Conservation (phyloP, 768 basidiomycete species). For the Agrocybe chaxingu region DNA sequence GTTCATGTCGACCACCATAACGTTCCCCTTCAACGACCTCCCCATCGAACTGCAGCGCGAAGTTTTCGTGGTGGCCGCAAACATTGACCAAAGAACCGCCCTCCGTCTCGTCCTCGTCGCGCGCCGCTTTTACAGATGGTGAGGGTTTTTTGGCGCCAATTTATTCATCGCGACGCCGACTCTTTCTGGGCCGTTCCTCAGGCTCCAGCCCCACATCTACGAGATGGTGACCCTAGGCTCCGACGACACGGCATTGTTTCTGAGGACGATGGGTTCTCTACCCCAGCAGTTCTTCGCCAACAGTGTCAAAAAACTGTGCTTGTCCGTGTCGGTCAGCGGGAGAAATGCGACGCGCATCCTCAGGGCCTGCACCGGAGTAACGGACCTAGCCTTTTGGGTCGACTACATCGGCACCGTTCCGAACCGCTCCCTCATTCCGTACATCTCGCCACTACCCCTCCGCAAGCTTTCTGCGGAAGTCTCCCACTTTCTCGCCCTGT, state of each 20-base stretch:
- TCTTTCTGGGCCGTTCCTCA: conserved; percentile 11
- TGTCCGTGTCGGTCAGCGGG: conserved; percentile 29
- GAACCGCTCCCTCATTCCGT: conserved; percentile 14
- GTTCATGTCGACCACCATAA: conserved; percentile 13
- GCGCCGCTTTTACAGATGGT: conserved; percentile 31
- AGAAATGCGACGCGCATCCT: conserved; percentile 29
- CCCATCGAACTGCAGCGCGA: conserved; percentile 38
- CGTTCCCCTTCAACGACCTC: conserved; percentile 28
- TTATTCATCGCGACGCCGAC: conserved; percentile 1
- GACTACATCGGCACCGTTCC: conserved; percentile 23
- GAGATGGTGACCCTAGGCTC: conserved; percentile 32
- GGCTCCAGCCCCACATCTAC: conserved; percentile 39
- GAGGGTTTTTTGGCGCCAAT: conserved; percentile 10
- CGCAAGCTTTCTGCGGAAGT: conserved; percentile 32
- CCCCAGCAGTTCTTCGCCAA: conserved; percentile 32
- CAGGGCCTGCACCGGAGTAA: conserved; percentile 31
- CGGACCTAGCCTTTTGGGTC: conserved; percentile 36
- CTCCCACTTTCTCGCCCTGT: conserved; percentile 23
- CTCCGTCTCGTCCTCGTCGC: conserved; percentile 33
- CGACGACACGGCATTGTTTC: conserved; percentile 28
- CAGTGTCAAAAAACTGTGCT: conserved; percentile 35
- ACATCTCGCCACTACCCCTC: conserved; percentile 26
- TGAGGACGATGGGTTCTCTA: conserved; percentile 30
- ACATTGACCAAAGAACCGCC: conserved; percentile 21
- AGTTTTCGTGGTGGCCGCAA: conserved; percentile 33